Evolutionary conservation across 371 early-diverging fungal species (phyloP).

Genomic region (Syncephalastrum racemosum): DNA sequence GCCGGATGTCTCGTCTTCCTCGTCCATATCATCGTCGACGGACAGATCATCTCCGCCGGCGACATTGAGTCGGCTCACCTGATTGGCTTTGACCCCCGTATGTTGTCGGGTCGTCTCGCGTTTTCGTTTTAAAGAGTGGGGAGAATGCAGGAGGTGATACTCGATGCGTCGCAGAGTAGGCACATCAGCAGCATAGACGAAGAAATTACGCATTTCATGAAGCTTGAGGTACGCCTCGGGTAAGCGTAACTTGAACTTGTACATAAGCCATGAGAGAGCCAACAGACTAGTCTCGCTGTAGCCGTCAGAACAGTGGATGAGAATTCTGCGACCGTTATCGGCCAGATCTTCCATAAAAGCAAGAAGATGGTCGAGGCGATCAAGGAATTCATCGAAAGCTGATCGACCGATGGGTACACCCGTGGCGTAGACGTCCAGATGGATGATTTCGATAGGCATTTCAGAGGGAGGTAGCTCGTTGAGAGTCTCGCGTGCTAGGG

Average conservation of each 20-base stretch:
- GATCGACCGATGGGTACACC: constrained; percentile 19
- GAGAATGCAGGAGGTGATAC: constrained; percentile 3
- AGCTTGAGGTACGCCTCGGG: constrained; percentile 61
- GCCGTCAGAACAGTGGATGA: constrained; percentile 66
- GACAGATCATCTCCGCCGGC: not conserved
- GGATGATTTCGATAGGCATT: constrained; percentile 49
- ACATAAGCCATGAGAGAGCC: constrained; percentile 57
- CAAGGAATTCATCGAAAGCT: constrained; percentile 31
- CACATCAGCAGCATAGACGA: constrained; percentile 61
- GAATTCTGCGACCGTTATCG: constrained; percentile 32
- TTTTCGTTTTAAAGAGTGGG: constrained; percentile 15
- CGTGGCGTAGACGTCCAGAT: constrained; percentile 48
- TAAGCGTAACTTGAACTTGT: constrained; percentile 41
- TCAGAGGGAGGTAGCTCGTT: constrained; percentile 27
- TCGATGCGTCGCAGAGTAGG: constrained; percentile 40
- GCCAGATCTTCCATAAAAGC: constrained; percentile 41
- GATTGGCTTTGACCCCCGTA: not conserved
- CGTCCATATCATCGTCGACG: constrained; percentile 5
- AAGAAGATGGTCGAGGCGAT: constrained; percentile 29
- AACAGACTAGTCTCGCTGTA: constrained; percentile 62
- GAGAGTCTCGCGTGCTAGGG: constrained; percentile 37
- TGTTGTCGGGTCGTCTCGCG: constrained; percentile 1
- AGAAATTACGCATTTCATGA: constrained; percentile 59
- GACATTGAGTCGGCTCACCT: constrained; percentile 7
- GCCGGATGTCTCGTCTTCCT: not conserved